phyloP scores from a whole-genome alignment of 768 basidiomycete genomes.

The Rhodosporidiobolus odoratus region DNA sequence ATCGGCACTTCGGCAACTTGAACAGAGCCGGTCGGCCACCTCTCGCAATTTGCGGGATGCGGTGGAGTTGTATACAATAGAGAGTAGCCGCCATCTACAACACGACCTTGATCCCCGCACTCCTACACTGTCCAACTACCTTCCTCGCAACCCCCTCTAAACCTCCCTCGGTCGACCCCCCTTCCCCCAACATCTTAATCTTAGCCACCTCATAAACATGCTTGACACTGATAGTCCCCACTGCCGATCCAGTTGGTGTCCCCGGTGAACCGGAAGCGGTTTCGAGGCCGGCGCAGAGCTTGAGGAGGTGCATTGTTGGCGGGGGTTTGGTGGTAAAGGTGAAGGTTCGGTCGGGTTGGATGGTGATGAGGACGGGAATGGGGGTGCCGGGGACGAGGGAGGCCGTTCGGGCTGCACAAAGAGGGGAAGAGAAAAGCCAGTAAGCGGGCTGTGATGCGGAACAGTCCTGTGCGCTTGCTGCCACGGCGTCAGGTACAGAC shows the following conservation, averaged over 20 bases:
- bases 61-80: not conserved
- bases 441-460: not conserved
- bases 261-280: slow-evolving; percentile 78
- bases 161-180: slow-evolving; percentile 68
- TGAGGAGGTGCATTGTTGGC: slow-evolving; percentile 80
- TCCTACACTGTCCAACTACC: slow-evolving; percentile 80
- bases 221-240: slow-evolving; percentile 82
- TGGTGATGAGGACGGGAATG: slow-evolving; percentile 82
- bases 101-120: slow-evolving; percentile 82
- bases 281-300: slow-evolving; percentile 80
- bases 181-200: slow-evolving; percentile 88
- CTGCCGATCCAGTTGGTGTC: slow-evolving; percentile 42
- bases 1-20: not conserved
- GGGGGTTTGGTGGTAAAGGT: slow-evolving; percentile 85
- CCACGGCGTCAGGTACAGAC: too few relatives aligned
- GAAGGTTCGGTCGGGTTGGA: slow-evolving; percentile 92
- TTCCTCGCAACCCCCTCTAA: slow-evolving; percentile 83
- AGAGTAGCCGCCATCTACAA: slow-evolving; percentile 51
- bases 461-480: too few relatives aligned
- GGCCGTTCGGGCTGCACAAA: slow-evolving; percentile 66
- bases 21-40: not conserved
- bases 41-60: not conserved
- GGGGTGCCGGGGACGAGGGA: slow-evolving; percentile 79
- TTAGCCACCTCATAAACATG: slow-evolving; percentile 98
- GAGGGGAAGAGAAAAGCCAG: not conserved